Evolutionary conservation across 2,329 filamentous ascomycete genomes (phyloP).

Genomic region (Aspergillus ochraceoroseus): DNA sequence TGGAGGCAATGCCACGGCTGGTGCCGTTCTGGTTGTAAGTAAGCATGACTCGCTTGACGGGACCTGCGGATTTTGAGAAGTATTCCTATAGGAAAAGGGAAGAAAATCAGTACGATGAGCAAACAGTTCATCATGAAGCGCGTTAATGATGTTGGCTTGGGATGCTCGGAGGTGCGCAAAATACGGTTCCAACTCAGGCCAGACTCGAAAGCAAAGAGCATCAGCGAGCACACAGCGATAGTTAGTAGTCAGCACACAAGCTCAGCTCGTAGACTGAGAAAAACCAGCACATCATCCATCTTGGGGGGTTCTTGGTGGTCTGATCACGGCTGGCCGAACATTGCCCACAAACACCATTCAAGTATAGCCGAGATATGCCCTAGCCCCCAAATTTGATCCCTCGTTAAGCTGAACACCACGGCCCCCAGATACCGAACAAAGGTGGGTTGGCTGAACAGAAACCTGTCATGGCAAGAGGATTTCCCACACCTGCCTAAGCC

Average conservation of each 20-base stretch:
- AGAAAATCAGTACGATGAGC: slow-evolving; percentile 44
- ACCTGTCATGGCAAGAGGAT: too few species aligned
- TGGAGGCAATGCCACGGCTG: slow-evolving; percentile 87
- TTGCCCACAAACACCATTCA: neutral
- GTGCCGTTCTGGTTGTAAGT: slow-evolving; percentile 88
- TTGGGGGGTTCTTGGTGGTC: too few species aligned
- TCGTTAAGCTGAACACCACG: neutral
- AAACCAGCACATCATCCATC: neutral
- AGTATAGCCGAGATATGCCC: neutral
- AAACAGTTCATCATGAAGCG: slow-evolving; percentile 22
- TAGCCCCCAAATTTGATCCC: neutral
- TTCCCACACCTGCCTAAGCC: too few species aligned
- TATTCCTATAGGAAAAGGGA: slow-evolving; percentile 74
- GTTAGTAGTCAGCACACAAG: slow-evolving; percentile 36
- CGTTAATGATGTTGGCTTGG: slow-evolving; percentile 23
- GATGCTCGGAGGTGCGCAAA: slow-evolving; percentile 25
- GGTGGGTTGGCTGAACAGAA: neutral
- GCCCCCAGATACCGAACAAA: neutral
- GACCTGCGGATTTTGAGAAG: slow-evolving; percentile 79
- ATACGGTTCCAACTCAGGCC: slow-evolving; percentile 25
- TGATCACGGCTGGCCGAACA: neutral
- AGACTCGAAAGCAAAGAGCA: slow-evolving; percentile 39
- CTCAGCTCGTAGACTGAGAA: neutral
- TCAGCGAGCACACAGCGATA: slow-evolving; percentile 58
- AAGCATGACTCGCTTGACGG: slow-evolving; percentile 84